Base-by-base conservation (phyloP, 2,329 filamentous ascomycete species). In the Cercospora beticola region DNA sequence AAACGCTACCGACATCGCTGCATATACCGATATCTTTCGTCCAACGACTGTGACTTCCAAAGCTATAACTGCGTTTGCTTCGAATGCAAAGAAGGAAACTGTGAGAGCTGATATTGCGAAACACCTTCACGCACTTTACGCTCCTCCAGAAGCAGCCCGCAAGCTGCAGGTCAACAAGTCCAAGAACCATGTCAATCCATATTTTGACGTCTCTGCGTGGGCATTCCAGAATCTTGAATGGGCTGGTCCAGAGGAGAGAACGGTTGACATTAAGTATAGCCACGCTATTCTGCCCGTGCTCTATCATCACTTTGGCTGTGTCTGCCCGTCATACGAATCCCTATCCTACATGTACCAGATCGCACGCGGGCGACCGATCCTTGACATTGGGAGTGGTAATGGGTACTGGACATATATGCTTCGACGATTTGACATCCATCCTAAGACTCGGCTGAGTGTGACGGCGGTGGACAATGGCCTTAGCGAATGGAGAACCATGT, bases 281-380 rank as follows among this genome's bases (percentile, higher is more conserved):
- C 91, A 93, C 79, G 89, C 90, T 73, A 83, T 92, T 6, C 83
- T 93, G 8, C 90, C 90, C 2, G 82, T 93, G 18, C 83, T 92
- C 65, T 93, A 92, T 84, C 90, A 93, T 80, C 90, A 93, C 79
- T 93, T 93, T 78, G 90, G 90, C 62, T 93, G 90, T 79, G 86
- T 87, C 1, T 88, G 88, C 21, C 91, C 91, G 0, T 87, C 86
- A 9, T 89, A 90, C 77, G 89, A 92, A 73, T 83, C 86, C 1
- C 81, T 93, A 12, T 82, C 85, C 70, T 81, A 90, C 23, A 83
- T 93, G 33, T 84, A 84, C 40, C 81, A 85, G 59, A 77, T 91
- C 2, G 83, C 86, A 54, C 74, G 72, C 5, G 83, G 83, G 1
- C 81, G 85, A 5, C 77, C 82, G 12, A 82, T 93, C 7, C 81